These are phyloP conservation scores for Aspergillus latus DNA, from an alignment of 2,329 filamentous ascomycete species.

Conservation along the genomic window DNA sequence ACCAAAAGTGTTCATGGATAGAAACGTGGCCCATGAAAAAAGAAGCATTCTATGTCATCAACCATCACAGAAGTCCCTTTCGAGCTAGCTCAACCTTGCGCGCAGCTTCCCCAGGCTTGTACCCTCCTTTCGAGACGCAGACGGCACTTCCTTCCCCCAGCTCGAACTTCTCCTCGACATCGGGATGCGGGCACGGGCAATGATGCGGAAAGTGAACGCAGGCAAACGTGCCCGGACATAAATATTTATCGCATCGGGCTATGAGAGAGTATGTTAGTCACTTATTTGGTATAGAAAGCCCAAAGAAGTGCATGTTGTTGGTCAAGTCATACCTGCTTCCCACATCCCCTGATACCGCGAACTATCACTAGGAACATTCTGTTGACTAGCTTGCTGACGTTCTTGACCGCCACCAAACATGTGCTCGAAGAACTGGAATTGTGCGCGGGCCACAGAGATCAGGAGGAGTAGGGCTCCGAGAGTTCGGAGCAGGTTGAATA, in stretches of 20 bases:
- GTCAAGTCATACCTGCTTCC: slow-evolving; percentile 55
- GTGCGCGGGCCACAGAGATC: slow-evolving; percentile 62
- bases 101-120: slow-evolving; percentile 46
- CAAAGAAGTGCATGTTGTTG: background rate
- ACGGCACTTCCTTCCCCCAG: slow-evolving; percentile 50
- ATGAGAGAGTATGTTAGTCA: slow-evolving; percentile 10
- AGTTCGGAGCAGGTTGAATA: slow-evolving; percentile 26
- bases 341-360: slow-evolving; percentile 73
- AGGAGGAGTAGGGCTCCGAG: slow-evolving; percentile 57
- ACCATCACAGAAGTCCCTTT: slow-evolving; percentile 47
- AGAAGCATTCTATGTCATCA: background rate
- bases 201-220: slow-evolving; percentile 97
- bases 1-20: background rate
- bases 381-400: slow-evolving; percentile 60
- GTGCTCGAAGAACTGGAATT: slow-evolving; percentile 98
- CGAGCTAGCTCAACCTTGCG: slow-evolving; percentile 52
- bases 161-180: slow-evolving; percentile 74
- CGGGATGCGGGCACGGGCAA: slow-evolving; percentile 84
- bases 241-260: slow-evolving; percentile 90
- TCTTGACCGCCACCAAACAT: slow-evolving; percentile 74
- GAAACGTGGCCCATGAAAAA: background rate
- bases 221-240: slow-evolving; percentile 89
- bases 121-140: slow-evolving; percentile 51
- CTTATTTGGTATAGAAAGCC: slow-evolving; percentile 19
- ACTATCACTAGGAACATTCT: slow-evolving; percentile 82